Percentiles rank a stretch among this genome's conserved stretches.
These are phyloP conservation scores for Didymella pinodella DNA, from an alignment of 2,329 filamentous ascomycete species.

Conservation along the genomic window DNA sequence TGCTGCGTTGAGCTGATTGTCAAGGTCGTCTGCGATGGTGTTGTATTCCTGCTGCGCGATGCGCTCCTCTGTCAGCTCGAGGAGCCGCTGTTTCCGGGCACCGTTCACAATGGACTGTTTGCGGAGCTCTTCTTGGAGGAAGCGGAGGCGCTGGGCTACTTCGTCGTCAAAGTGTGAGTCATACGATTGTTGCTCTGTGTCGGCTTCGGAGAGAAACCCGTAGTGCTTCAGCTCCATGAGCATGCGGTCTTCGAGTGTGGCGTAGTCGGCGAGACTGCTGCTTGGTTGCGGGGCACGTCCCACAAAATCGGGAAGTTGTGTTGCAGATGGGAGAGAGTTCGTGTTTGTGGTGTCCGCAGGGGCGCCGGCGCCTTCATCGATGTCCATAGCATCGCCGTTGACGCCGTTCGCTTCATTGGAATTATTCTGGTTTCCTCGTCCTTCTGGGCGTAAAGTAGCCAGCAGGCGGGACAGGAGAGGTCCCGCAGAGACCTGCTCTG, in stretches of 20 bases:
- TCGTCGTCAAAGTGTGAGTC: constrained; percentile 93
- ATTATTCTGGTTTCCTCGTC: constrained; percentile 63
- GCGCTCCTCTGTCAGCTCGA: constrained; percentile 86
- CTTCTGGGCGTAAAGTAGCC: constrained; percentile 80
- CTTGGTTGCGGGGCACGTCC: constrained; percentile 79
- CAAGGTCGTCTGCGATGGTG: constrained; percentile 95
- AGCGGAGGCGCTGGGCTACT: constrained; percentile 85
- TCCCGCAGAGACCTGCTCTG: constrained; percentile 86
- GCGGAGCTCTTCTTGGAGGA: constrained; percentile 82
- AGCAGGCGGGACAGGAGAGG: constrained; percentile 85
- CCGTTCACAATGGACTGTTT: constrained; percentile 88
- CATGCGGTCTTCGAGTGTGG: constrained; percentile 86
- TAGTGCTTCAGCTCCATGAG: constrained; percentile 91
- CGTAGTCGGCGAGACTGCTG: constrained; percentile 78
- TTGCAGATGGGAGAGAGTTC: constrained; percentile 68
- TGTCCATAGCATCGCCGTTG: constrained; percentile 58
- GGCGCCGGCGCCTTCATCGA: constrained; percentile 54
- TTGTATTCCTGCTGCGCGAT: constrained; percentile 97
- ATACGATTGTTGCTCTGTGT: constrained; percentile 74
- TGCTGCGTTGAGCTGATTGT: constrained; percentile 91
- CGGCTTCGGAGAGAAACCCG: constrained; percentile 81
- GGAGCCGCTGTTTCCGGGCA: constrained; percentile 84
- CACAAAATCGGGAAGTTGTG: constrained; percentile 79
- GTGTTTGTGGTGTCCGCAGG: constrained; percentile 47
- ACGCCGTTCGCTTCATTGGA: constrained; percentile 64